These are phyloP conservation scores for Gynostemma pentaphyllum DNA, from an alignment of 306 rosid genomes.

Conservation along the genomic window DNA sequence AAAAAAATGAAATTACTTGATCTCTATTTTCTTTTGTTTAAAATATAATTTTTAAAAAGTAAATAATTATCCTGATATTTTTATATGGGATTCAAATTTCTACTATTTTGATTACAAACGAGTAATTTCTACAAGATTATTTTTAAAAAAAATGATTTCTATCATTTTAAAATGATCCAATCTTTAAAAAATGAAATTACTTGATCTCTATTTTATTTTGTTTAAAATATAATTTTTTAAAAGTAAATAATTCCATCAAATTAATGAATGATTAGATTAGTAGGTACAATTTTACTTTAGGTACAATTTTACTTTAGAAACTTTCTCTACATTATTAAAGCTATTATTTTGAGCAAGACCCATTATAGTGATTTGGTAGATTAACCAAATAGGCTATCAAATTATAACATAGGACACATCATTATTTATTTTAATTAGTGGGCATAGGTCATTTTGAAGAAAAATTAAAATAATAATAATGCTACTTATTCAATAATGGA, in stretches of 20 bases:
- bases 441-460: neutral
- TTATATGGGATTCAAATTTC: too few relatives aligned
- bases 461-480: neutral
- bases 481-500: conserved; percentile 6
- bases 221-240: neutral
- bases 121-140: too few relatives aligned
- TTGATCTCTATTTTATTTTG: neutral
- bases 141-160: too few relatives aligned
- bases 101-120: too few relatives aligned
- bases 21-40: neutral
- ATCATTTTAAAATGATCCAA: too few relatives aligned
- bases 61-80: too few relatives aligned
- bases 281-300: neutral
- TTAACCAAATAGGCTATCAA: conserved; percentile 1
- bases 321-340: neutral
- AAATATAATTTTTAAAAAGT: too few relatives aligned
- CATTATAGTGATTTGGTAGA: neutral
- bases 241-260: neutral
- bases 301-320: neutral
- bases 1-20: too few relatives aligned
- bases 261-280: neutral
- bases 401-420: neutral
- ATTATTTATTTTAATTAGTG: neutral
- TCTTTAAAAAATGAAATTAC: too few relatives aligned
- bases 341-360: neutral